Conservation (phyloP, 2,329 filamentous ascomycete genomes). For the Colletotrichum higginsianum region DNA sequence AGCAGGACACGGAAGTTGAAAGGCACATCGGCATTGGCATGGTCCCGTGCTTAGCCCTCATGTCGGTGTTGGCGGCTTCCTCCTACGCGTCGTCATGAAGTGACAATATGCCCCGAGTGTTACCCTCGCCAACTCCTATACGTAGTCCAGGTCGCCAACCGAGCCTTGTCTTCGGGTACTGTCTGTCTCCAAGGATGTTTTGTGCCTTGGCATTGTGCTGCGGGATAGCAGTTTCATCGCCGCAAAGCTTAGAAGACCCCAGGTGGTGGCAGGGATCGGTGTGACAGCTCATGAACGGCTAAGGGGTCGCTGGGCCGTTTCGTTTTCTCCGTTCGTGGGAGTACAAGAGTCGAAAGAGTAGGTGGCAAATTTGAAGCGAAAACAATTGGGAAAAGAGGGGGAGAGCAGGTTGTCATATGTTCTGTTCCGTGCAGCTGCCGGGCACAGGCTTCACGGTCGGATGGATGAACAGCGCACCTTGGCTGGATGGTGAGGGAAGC, state of each 20-base stretch:
- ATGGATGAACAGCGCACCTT: background rate
- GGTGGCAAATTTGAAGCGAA: background rate
- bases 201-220: background rate
- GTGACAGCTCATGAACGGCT: background rate
- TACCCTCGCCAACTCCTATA: background rate
- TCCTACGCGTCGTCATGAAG: too few relatives aligned
- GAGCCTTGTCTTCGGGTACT: background rate
- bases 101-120: background rate
- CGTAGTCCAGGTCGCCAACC: background rate
- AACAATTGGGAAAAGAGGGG: too few relatives aligned
- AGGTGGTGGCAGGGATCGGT: background rate
- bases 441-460: too few relatives aligned
- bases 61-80: background rate
- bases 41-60: background rate
- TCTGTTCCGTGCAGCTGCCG: background rate
- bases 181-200: too few relatives aligned
- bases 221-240: background rate
- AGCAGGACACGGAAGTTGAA: too few relatives aligned
- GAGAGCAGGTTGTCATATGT: background rate
- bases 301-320: background rate
- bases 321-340: background rate
- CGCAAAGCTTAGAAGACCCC: background rate
- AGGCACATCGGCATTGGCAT: too few relatives aligned
- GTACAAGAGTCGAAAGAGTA: background rate
- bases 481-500: too few relatives aligned